These are phyloP conservation scores for Nicotiana rustica DNA, from an alignment of 305 asterid species.

Conservation along the genomic window DNA sequence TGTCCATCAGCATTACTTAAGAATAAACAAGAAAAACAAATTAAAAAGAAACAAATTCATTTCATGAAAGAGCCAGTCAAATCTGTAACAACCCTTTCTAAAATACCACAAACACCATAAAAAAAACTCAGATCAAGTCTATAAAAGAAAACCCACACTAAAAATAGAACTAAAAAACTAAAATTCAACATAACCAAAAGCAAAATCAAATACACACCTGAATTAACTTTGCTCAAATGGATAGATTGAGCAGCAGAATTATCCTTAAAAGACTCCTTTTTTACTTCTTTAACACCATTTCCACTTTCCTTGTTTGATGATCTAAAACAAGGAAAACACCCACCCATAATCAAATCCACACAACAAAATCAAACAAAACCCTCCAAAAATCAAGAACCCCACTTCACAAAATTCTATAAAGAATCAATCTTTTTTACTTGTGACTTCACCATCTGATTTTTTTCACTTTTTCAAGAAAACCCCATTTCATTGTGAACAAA, in stretches of 20 bases:
- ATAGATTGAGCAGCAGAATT: slow-evolving; percentile 62
- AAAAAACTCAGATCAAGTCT: slow-evolving; percentile 50
- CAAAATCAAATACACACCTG: slow-evolving; percentile 58
- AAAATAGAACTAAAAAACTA: slow-evolving; percentile 37
- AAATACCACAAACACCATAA: slow-evolving; percentile 34
- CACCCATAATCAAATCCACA: slow-evolving; percentile 64
- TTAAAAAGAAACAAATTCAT: slow-evolving; percentile 21
- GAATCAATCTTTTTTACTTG: slow-evolving; percentile 37
- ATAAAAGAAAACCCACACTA: slow-evolving; percentile 35
- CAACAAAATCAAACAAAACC: slow-evolving; percentile 51
- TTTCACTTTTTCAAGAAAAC: slow-evolving; percentile 44
- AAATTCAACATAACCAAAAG: slow-evolving; percentile 33
- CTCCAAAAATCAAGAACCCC: slow-evolving; percentile 48
- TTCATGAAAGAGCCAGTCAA: slow-evolving; percentile 18
- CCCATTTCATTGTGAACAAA: slow-evolving; percentile 55
- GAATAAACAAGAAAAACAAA: neutral
- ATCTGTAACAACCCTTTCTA: slow-evolving; percentile 27
- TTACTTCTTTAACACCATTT: slow-evolving; percentile 65
- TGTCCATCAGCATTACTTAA: slow-evolving; percentile 32
- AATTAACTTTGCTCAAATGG: slow-evolving; percentile 65
- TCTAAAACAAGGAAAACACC: slow-evolving; percentile 90
- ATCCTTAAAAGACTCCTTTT: slow-evolving; percentile 71
- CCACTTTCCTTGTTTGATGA: slow-evolving; percentile 66
- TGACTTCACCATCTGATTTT: slow-evolving; percentile 42
- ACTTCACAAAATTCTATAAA: slow-evolving; percentile 46